These are phyloP conservation scores for Ophiorrhiza pumila DNA, from an alignment of 257 asterid species.

Conservation along the genomic window DNA sequence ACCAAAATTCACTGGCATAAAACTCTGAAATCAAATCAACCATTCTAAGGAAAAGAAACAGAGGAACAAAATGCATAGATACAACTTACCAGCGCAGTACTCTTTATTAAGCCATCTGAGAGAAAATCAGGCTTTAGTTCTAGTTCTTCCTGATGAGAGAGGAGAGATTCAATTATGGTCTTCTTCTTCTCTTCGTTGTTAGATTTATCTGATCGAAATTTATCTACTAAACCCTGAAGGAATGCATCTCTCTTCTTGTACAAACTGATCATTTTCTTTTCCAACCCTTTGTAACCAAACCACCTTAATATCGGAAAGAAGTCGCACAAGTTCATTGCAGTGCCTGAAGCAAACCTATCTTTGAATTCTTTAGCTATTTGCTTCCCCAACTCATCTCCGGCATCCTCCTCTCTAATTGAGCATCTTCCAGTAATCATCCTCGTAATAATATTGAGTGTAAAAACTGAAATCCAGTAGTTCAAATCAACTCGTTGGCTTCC, in stretches of 20 bases:
- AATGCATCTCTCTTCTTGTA: constrained; percentile 38
- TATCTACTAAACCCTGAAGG: constrained; percentile 32
- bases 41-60: not conserved
- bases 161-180: constrained; percentile 28
- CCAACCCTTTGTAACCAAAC: constrained; percentile 52
- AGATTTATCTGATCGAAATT: constrained; percentile 8
- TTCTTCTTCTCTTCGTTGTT: constrained; percentile 1
- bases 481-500: constrained; percentile 27
- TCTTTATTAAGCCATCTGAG: constrained; percentile 45
- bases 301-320: constrained; percentile 57
- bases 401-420: constrained; percentile 34
- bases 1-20: too few relatives aligned
- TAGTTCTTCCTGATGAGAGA: constrained; percentile 35
- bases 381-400: constrained; percentile 31
- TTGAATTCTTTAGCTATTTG: constrained; percentile 25
- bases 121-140: constrained; percentile 59
- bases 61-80: not conserved
- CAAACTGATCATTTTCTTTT: constrained; percentile 25
- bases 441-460: constrained; percentile 32
- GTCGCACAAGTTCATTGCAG: constrained; percentile 37
- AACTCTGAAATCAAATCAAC: not conserved
- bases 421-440: constrained; percentile 34
- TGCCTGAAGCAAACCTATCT: constrained; percentile 18
- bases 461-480: constrained; percentile 26
- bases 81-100: constrained; percentile 36